Evolutionary conservation across 129 eudicot genomes (phyloP), one percentile per base, ranked within the genome.

Genomic region (Helichrysum umbraculigerum): DNA sequence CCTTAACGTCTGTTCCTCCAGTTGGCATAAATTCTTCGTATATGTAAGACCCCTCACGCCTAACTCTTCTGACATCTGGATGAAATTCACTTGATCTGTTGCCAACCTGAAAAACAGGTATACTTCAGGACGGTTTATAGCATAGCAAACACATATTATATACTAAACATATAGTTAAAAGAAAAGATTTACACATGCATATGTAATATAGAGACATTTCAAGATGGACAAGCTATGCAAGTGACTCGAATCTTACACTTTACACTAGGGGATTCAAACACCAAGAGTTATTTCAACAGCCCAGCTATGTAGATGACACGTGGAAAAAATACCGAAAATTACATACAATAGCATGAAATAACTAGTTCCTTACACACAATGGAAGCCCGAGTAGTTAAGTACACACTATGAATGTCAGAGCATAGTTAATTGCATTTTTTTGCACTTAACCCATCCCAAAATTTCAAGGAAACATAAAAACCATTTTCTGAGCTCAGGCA

Each of bases 1-100:
- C 98, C 98, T 93, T 94, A 50, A 94, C 98, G 86, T 94, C 98
- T 68, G 97, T 94, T 82, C 98, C 98, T 37, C 98, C 98, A 19
- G 98, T 94, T 54, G 97, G 96, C 98, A 94, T 94, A 80, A 91
- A 94, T 78, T 94, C 97, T 83, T 94, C 98, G 22, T 91, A 95
- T 76, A 89, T 86, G 77, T 94, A 95, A 54, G 97, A 95, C 41
- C 99, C 94, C 76, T 91, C 99, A 74, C 99, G 94, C 73, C 99
- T 95, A 80, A 95, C 99, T 78, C 93, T 87, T 91, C 97, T 87
- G 52, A 89, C 97, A 78, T 91, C 99, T 52, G 97, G 99, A 77
- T 91, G 97, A 71, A 95, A 95, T 83, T 91, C 99, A 85, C 99
- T 95, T 29, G 99, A 95, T 44, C 99, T 89, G 76, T 91, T 91